phyloP scores from a whole-genome alignment of 768 basidiomycete genomes.

The Naganishia friedmannii region DNA sequence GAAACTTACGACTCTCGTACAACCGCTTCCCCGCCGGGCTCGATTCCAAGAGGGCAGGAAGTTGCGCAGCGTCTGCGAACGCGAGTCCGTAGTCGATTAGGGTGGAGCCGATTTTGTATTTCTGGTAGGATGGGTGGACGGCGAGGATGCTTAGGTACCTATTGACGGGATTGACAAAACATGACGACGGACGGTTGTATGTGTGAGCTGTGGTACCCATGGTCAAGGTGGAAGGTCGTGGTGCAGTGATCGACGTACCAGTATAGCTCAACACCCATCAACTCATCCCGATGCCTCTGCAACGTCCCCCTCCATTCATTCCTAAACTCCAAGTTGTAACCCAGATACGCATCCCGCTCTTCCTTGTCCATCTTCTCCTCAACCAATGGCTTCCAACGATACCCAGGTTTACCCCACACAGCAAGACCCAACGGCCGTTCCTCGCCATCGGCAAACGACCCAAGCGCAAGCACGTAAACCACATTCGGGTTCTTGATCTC shows the following conservation, averaged over 20 bases:
- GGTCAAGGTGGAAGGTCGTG: too few species aligned
- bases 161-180: too few species aligned
- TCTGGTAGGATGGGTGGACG: conserved; percentile 23
- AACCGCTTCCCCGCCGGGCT: conserved; percentile 14
- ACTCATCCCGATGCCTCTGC: conserved; percentile 10
- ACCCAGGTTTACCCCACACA: conserved; percentile 14
- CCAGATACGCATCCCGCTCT: conserved; percentile 5
- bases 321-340: conserved; percentile 13
- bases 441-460: neutral
- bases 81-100: conserved; percentile 27
- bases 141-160: conserved; percentile 31
- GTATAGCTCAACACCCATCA: conserved; percentile 16
- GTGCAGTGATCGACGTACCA: too few species aligned
- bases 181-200: neutral
- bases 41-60: conserved; percentile 5
- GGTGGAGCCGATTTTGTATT: conserved; percentile 11
- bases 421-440: neutral
- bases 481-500: neutral
- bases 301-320: conserved; percentile 10
- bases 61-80: neutral
- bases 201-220: neutral
- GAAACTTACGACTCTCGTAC: conserved; percentile 26
- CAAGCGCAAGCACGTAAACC: neutral
- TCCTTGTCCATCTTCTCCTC: neutral
- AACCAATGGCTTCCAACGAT: neutral